A percentile compares a stretch with the other conserved stretches of the same genome.
Conservation (phyloP, 2,329 filamentous ascomycete genomes). For the Didymella pinodella region DNA sequence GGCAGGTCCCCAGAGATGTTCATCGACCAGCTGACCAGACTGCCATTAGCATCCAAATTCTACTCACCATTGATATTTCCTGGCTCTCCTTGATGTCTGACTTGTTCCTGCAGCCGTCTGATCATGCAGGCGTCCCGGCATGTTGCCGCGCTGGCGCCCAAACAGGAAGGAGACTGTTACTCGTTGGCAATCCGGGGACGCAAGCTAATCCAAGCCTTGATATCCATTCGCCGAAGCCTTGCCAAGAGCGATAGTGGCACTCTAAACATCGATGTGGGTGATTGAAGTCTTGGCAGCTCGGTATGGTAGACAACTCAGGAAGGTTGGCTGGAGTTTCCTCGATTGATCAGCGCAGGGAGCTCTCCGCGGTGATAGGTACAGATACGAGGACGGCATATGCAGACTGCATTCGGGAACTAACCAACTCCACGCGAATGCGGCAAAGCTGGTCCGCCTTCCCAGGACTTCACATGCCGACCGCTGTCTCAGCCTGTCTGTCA, state of each 20-base stretch:
- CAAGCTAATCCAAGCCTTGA: background rate
- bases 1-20: background rate
- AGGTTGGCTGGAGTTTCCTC: constrained; percentile 6
- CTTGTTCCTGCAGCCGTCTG: background rate
- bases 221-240: background rate
- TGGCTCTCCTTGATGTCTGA: background rate
- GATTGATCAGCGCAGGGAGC: background rate
- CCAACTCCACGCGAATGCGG: background rate
- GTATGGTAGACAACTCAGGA: constrained; percentile 2
- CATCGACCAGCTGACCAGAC: background rate
- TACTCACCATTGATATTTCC: background rate
- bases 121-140: background rate
- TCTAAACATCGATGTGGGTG: constrained; percentile 1
- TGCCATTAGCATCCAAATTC: background rate
- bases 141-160: background rate
- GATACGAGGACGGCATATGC: background rate
- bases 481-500: background rate
- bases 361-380: background rate
- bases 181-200: background rate
- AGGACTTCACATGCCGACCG: background rate
- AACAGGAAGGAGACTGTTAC: background rate
- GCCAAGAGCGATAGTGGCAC: background rate
- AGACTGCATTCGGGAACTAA: background rate
- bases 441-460: background rate
- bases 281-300: constrained; percentile 9